Evolutionary conservation across 129 eudicot species (phyloP).

Genomic region (Pittosporum tobira): DNA sequence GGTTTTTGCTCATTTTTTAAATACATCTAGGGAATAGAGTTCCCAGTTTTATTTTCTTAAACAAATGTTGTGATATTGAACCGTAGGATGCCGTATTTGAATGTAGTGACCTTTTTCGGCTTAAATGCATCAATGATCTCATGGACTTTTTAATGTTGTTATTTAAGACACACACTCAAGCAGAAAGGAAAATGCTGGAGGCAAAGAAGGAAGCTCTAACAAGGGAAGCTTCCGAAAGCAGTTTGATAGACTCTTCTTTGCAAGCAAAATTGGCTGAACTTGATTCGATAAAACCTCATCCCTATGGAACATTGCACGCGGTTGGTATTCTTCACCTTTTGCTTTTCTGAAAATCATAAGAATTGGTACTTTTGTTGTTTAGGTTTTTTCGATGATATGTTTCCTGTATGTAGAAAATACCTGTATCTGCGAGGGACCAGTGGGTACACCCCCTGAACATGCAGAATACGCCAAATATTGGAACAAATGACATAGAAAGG

Average conservation of each 20-base stretch:
- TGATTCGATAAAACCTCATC: constrained; percentile 63
- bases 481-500: too few species aligned
- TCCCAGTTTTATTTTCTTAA: too few species aligned
- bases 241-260: constrained; percentile 34
- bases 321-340: constrained; percentile 34
- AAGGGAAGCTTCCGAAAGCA: constrained; percentile 47
- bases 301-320: constrained; percentile 83
- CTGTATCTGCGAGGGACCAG: not conserved
- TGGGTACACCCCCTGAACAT: not conserved
- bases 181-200: constrained; percentile 77
- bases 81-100: not conserved
- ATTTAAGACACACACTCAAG: constrained; percentile 89
- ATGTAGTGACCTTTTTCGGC: constrained; percentile 2
- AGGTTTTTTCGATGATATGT: not conserved
- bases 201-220: constrained; percentile 62
- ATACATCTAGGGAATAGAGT: too few species aligned
- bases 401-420: not conserved
- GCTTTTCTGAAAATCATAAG: constrained; percentile 12
- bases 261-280: constrained; percentile 50
- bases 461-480: not conserved
- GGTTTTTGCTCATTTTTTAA: too few species aligned
- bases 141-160: constrained; percentile 8
- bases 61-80: not conserved
- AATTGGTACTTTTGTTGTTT: constrained; percentile 1
- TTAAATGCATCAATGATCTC: constrained; percentile 6